phyloP scores from a whole-genome alignment of 2,329 filamentous ascomycete genomes.

The Cladosporium sp. region DNA sequence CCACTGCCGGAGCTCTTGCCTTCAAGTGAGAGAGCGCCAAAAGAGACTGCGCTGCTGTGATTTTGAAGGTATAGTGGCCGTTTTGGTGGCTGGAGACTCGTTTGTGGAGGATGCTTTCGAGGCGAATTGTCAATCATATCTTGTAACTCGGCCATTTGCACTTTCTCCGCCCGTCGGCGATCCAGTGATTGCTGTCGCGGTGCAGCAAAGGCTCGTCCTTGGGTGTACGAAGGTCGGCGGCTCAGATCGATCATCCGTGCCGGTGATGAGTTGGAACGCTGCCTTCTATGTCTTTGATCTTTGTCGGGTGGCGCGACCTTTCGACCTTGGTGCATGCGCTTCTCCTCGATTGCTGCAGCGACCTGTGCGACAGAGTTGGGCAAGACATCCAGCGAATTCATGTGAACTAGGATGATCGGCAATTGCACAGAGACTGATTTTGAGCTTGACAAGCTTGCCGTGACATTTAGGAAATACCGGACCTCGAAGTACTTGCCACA shows the following conservation, averaged over 20 bases:
- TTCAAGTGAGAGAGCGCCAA: slow-evolving; percentile 28
- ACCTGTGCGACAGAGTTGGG: slow-evolving; percentile 59
- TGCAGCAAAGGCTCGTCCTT: slow-evolving; percentile 56
- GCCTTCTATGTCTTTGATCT: slow-evolving; percentile 12
- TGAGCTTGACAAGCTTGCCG: slow-evolving; percentile 48
- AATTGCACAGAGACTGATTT: slow-evolving; percentile 57
- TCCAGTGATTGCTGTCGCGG: slow-evolving; percentile 55
- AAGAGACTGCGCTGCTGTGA: slow-evolving; percentile 31
- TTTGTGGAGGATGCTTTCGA: slow-evolving; percentile 40
- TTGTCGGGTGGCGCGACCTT: background rate
- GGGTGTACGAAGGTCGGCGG: slow-evolving; percentile 42
- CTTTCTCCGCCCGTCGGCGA: slow-evolving; percentile 45
- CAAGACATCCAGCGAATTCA: slow-evolving; percentile 59
- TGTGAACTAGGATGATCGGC: slow-evolving; percentile 59
- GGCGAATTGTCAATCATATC: slow-evolving; percentile 48
- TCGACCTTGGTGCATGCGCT: slow-evolving; percentile 34
- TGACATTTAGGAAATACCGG: slow-evolving; percentile 56
- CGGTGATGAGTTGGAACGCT: slow-evolving; percentile 11
- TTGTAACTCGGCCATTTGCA: slow-evolving; percentile 46
- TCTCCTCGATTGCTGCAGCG: slow-evolving; percentile 57
- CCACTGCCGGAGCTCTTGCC: slow-evolving; percentile 20
- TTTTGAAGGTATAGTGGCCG: slow-evolving; percentile 24
- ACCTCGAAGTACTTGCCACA: slow-evolving; percentile 60
- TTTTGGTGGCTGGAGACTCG: slow-evolving; percentile 11
- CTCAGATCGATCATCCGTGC: slow-evolving; percentile 15